Conservation (phyloP, 495 filamentous ascomycete species). For the Penicillium desertorum region DNA sequence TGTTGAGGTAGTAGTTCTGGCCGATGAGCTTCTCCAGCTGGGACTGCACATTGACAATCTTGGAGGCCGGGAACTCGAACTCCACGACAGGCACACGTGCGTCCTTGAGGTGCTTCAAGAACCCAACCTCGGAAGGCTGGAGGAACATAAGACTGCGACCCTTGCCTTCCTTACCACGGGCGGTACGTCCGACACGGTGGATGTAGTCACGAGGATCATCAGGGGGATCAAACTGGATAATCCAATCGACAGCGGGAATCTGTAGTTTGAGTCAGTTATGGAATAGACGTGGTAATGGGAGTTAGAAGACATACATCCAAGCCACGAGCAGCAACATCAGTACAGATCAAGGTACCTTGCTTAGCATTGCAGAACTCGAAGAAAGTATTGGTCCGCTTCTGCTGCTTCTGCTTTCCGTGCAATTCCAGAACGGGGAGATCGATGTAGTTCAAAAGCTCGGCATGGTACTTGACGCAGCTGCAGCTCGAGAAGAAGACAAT, state of each 20-base stretch:
- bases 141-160: constrained; percentile 86
- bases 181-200: constrained; percentile 94
- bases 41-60: constrained; percentile 91
- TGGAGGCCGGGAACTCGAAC: constrained; percentile 89
- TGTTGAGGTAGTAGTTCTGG: constrained; percentile 95
- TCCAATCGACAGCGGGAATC: constrained; percentile 93
- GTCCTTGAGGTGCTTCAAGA: constrained; percentile 87
- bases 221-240: constrained; percentile 92
- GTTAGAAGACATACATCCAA: constrained; percentile 63
- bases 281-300: not conserved
- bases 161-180: constrained; percentile 79
- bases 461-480: constrained; percentile 90
- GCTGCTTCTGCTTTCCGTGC: constrained; percentile 96
- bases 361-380: constrained; percentile 97
- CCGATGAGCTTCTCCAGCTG: constrained; percentile 90
- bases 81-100: constrained; percentile 91
- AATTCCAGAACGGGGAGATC: constrained; percentile 77
- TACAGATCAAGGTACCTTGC: constrained; percentile 88
- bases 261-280: constrained; percentile 27
- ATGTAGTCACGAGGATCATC: constrained; percentile 93
- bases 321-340: constrained; percentile 92
- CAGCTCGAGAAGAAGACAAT: constrained; percentile 97
- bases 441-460: constrained; percentile 93
- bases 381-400: constrained; percentile 95
- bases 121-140: constrained; percentile 88